Conservation (phyloP, 768 basidiomycete species). For the Suillus tomentosus region DNA sequence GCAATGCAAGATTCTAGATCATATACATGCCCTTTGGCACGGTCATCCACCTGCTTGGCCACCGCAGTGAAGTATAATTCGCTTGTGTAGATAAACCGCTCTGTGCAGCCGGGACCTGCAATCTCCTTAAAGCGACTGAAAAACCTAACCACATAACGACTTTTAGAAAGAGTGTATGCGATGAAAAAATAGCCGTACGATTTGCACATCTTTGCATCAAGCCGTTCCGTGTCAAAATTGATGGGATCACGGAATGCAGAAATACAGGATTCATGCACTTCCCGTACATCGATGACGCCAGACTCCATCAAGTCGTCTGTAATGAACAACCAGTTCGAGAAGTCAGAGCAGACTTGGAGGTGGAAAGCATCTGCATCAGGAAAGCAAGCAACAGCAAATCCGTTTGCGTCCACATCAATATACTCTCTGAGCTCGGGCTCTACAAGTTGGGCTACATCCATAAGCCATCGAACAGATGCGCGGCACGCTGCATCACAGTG, state of each 20-base stretch:
- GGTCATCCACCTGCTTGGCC: constrained; percentile 45
- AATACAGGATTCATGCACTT: constrained; percentile 31
- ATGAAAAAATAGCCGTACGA: constrained; percentile 28
- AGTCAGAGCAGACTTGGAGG: constrained; percentile 67
- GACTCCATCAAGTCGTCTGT: constrained; percentile 44
- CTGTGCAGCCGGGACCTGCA: constrained; percentile 40
- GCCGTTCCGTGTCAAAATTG: constrained; percentile 28
- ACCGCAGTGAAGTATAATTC: constrained; percentile 44
- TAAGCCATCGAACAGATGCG: constrained; percentile 39
- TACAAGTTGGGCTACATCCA: constrained; percentile 27
- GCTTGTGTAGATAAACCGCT: constrained; percentile 41
- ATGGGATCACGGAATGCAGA: constrained; percentile 31
- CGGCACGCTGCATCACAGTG: constrained; percentile 36
- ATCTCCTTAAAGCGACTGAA: constrained; percentile 39
- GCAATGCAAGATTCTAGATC: constrained; percentile 53
- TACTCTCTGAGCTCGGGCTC: constrained; percentile 33
- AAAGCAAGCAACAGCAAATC: constrained; percentile 30
- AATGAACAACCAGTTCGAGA: constrained; percentile 51
- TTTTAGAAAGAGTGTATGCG: not conserved
- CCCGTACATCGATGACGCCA: constrained; percentile 27
- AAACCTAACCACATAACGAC: constrained; percentile 27
- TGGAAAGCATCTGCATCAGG: constrained; percentile 48
- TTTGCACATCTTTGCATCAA: constrained; percentile 33
- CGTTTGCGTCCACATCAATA: constrained; percentile 53
- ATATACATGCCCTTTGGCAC: constrained; percentile 38